These are phyloP conservation scores for Fusarium nurragi DNA, from an alignment of 2,329 filamentous ascomycete species.

Conservation along the genomic window DNA sequence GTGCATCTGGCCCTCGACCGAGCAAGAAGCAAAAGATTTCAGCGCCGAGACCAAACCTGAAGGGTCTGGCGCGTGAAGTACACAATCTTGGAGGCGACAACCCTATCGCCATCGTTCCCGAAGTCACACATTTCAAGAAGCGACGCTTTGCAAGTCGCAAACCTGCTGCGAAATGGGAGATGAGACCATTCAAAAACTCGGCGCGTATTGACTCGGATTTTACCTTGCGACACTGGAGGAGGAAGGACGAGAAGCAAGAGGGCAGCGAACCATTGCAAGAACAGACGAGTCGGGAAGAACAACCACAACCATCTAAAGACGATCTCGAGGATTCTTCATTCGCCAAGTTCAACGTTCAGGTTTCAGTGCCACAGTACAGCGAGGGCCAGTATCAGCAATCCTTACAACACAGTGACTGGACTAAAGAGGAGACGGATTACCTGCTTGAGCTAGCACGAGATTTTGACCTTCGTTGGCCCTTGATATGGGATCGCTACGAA, in stretches of 20 bases:
- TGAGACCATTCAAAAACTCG: conserved; percentile 78
- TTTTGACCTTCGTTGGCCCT: conserved; percentile 87
- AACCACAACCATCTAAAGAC: conserved; percentile 34
- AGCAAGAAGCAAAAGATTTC: conserved; percentile 79
- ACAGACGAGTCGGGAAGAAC: conserved; percentile 39
- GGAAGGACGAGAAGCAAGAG: conserved; percentile 64
- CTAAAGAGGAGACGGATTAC: conserved; percentile 93
- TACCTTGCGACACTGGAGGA: conserved; percentile 81
- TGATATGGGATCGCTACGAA: conserved; percentile 94
- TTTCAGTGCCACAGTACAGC: conserved; percentile 81
- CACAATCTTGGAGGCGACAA: conserved; percentile 73
- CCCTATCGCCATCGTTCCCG: conserved; percentile 72
- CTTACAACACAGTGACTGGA: conserved; percentile 81
- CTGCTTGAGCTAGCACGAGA: conserved; percentile 78
- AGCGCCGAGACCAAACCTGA: conserved; percentile 67
- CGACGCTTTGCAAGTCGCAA: conserved; percentile 64
- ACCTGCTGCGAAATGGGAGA: conserved; percentile 70
- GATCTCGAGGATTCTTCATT: conserved; percentile 71
- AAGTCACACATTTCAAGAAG: conserved; percentile 68
- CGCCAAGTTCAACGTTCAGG: conserved; percentile 86
- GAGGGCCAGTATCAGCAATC: conserved; percentile 86
- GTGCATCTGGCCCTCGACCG: conserved; percentile 61
- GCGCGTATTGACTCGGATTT: conserved; percentile 75
- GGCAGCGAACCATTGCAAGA: conserved; percentile 42
- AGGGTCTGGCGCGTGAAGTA: conserved; percentile 72